Conservation (phyloP, 805 yeast genomes). For the Komagataella pastoris region DNA sequence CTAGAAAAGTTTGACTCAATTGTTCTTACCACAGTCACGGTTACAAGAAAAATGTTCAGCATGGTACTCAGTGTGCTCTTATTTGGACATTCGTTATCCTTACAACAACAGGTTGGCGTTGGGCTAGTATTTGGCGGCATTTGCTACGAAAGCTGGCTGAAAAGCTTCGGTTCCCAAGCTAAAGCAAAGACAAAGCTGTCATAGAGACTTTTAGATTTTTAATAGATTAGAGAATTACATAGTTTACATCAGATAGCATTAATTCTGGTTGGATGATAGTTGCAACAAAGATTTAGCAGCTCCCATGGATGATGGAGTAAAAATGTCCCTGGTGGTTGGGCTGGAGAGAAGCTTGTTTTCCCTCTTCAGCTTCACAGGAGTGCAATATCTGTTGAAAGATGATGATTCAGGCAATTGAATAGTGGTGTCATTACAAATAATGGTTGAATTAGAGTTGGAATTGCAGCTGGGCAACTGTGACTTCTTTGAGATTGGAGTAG, state of each 20-base stretch:
- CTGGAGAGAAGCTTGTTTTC: background rate
- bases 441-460: background rate
- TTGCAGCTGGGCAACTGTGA: slow-evolving; percentile 2
- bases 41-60: slow-evolving; percentile 91
- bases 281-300: slow-evolving; percentile 32
- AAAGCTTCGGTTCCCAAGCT: slow-evolving; percentile 9
- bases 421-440: background rate
- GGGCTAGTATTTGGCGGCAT: slow-evolving; percentile 75
- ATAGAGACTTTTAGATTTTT: background rate
- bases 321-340: slow-evolving; percentile 13
- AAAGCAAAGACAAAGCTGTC: background rate
- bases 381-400: background rate
- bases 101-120: slow-evolving; percentile 71
- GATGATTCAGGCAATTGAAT: background rate
- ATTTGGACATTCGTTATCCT: slow-evolving; percentile 63
- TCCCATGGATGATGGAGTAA: slow-evolving; percentile 34
- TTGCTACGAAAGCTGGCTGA: slow-evolving; percentile 57
- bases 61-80: slow-evolving; percentile 82
- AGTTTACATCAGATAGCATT: background rate
- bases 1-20: slow-evolving; percentile 78
- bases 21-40: slow-evolving; percentile 82
- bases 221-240: background rate
- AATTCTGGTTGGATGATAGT: slow-evolving; percentile 20
- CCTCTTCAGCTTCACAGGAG: background rate
- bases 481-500: background rate